phyloP scores from a whole-genome alignment of 441 rosid species.

The Gossypium trilobum region DNA sequence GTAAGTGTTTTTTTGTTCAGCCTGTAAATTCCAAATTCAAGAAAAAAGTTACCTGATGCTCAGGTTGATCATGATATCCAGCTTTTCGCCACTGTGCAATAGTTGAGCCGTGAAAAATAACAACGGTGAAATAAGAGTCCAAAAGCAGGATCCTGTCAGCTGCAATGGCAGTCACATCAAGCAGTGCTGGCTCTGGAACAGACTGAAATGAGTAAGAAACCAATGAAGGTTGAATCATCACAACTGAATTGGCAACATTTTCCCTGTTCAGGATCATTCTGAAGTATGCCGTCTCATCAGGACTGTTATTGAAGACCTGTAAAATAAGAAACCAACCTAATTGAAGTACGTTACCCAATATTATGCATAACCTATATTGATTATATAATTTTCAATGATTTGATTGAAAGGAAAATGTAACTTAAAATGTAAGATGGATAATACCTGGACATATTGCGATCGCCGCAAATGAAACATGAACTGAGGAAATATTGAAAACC shows the following conservation, averaged over 20 bases:
- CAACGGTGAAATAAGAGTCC: conserved; percentile 77
- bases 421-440: neutral
- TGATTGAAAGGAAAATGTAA: neutral
- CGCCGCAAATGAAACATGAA: conserved; percentile 84
- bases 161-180: conserved; percentile 80
- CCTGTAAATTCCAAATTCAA: conserved; percentile 8
- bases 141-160: conserved; percentile 78
- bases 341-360: conserved; percentile 9
- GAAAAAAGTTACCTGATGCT: conserved; percentile 57
- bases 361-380: neutral
- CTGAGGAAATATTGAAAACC: conserved; percentile 77
- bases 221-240: conserved; percentile 94
- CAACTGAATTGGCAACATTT: conserved; percentile 74
- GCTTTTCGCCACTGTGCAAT: conserved; percentile 94
- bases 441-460: conserved; percentile 95
- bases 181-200: conserved; percentile 73
- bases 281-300: conserved; percentile 92
- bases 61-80: conserved; percentile 83
- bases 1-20: neutral
- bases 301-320: conserved; percentile 90
- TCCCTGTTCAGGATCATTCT: conserved; percentile 81
- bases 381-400: neutral
- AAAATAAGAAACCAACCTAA: conserved; percentile 20
- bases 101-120: conserved; percentile 82
- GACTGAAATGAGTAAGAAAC: conserved; percentile 82